Base-by-base conservation (phyloP, 2,329 filamentous ascomycete species). In the Fusarium miscanthi region DNA sequence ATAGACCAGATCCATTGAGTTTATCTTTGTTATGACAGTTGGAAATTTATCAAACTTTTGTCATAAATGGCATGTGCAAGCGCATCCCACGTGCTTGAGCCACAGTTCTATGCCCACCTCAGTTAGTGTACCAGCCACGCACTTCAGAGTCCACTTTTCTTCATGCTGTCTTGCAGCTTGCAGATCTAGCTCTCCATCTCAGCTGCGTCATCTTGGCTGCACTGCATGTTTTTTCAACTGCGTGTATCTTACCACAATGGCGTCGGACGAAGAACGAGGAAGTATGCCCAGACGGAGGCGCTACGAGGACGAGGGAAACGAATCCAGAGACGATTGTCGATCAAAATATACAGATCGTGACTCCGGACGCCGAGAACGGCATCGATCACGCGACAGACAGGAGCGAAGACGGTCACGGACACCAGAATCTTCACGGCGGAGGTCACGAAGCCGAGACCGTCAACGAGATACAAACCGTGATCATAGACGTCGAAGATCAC, bases 341-440 rank as follows among this genome's bases (percentile, higher is more conserved):
- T 72, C 74, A 41, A 78, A 69, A 56, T 59, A 59, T 27, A 66
- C 68, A 65, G 73, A 74, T 54, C 76, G 75, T 33, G 75, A 77
- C 41, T 71, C 66, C 19, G 68, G 74, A 52, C 74, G 71, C 57
- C 74, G 70, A 65, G 75, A 78, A 49, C 77, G 81, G 46, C 74
- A 70, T 14, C 70, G 75, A 63, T 78, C 77, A 46, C 78, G 77
- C 71, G 77, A 80, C 54, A 59, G 70, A 59, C 74, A 72, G 41
- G 78, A 81, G 27, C 74, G 79, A 54, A 75, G 78, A 60, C 77
- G 81, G 13, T 82, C 81, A 9, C 71, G 77, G 30, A 80, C 78
- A 6, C 81, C 80, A 37, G 79, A 80, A 31, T 68, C 72, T 14
- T 73, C 76, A 30, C 63, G 76, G 53, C 70, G 64, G 53, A 76